Evolutionary conservation across 2,329 filamentous ascomycete species (phyloP), one percentile per base, ranked within the genome.

Genomic region (Fusarium pseudonygamai): DNA sequence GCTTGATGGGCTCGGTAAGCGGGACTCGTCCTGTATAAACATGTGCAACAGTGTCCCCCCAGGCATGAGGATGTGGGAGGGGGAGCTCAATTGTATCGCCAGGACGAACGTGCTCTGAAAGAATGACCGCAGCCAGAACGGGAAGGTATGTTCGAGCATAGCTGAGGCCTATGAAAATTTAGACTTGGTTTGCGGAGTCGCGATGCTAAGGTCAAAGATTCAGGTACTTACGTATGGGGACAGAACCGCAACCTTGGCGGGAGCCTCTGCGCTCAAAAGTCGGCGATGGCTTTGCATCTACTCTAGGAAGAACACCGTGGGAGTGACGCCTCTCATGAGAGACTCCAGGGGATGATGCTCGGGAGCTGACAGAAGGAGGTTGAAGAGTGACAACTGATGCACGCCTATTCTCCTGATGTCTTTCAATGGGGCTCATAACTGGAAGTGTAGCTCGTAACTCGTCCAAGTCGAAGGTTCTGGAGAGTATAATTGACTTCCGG

Each of bases 41-140:
- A 73, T 88, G 87, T 8, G 82, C 80, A n/a, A 89, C 81, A 1
- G 89, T 90, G 60, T 87, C 84, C 6, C 78, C 75, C 89, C 89
- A 92, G 13, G 82, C 85, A 57, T 85, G 84, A 2, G 89, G 89
- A 64, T 87, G 83, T 3, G 89, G 89, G 61, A 92, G 72, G 0
- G 89, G 89, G 15, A 91, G 80, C 71, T 91, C 88, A 58, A 92
- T 82, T 5, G 82, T 81, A 73, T 91, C 89, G 34, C 87, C 86
- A 30, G 83, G 82, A 20, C 80, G 80, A 28, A 91, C 83, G 73
- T 87, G 83, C 9, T 86, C 84, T 0, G 87, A 90, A 39, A 87
- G 81, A 72, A 92, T 86, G 52, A 91, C 80, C 4, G 86, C 84
- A 1, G 86, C 88, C 11, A 91, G 79, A 0, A 88, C 84, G 5